A percentile compares a stretch with the other conserved stretches of the same genome.
phyloP scores from a whole-genome alignment of 805 yeast genomes.

The Spencermartinsiella europaea region DNA sequence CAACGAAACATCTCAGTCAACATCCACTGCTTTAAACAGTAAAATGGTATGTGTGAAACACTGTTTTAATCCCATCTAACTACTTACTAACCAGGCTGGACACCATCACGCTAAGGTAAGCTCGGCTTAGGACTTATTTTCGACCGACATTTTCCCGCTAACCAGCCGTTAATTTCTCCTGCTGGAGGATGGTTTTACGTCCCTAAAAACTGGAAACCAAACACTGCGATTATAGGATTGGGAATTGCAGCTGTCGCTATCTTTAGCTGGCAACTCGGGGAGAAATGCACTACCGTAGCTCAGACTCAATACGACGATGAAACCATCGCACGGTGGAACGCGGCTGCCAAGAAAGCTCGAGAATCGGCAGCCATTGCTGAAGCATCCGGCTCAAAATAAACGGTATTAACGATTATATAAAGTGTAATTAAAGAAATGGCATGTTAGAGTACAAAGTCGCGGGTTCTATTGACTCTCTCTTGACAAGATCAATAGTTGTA shows the following conservation, averaged over 20 bases:
- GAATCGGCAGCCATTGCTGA: slow-evolving; percentile 25
- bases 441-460: background rate
- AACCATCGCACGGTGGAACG: slow-evolving; percentile 42
- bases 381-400: slow-evolving; percentile 20
- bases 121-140: background rate
- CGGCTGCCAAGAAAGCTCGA: slow-evolving; percentile 39
- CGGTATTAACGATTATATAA: background rate
- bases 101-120: background rate
- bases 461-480: background rate
- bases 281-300: slow-evolving; percentile 34
- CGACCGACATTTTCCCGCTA: background rate
- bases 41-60: too few species aligned
- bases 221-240: slow-evolving; percentile 38
- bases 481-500: background rate
- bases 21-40: too few species aligned
- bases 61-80: too few species aligned
- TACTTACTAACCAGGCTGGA: background rate
- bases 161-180: slow-evolving; percentile 35
- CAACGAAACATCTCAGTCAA: too few species aligned
- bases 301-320: slow-evolving; percentile 36
- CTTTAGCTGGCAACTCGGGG: slow-evolving; percentile 36
- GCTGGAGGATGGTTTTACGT: slow-evolving; percentile 55
- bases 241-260: slow-evolving; percentile 36
- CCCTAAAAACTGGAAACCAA: slow-evolving; percentile 46
- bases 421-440: background rate